Base-by-base conservation (phyloP, 768 basidiomycete species). In the Paxillus ammoniavirescens region DNA sequence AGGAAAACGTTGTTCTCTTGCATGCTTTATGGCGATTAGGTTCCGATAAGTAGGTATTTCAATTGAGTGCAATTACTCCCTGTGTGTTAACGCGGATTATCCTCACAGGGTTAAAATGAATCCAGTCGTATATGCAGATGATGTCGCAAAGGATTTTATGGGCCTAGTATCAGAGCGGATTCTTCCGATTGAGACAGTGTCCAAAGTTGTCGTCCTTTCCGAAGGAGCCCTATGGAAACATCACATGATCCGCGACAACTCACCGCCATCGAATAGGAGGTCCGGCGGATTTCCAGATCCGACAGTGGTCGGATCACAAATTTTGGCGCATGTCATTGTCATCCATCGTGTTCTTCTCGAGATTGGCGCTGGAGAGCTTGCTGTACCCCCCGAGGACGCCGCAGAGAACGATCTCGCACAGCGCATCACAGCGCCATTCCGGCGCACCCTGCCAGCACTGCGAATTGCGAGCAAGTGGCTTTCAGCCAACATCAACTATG, bases 391-490 rank as follows among this genome's bases (percentile, higher is more conserved):
- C 10, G 74, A 79, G 58, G 86, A 86, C 54, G 69, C 69, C 6
- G 72, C 74, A 26, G 79, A 82, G 56, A 70, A 77, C 36, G 84
- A 86, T 64, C 75, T 93, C 12, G 90, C 89, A 5, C 86, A 89
- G 67, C 79, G 81, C 21, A 97, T 99, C 63, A 89, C 89, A 2
- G 94, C 94, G 1, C 79, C 82, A 12, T 88, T 98, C 56, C 79
- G 96, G 45, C 81, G 97, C 28, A 87, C 89, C 5, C 75, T 98
- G 6, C 94, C 94, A 5, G 87, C 91, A 6, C 73, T 98, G 33
- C 83, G 96, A 17, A 86, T 98, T 51, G 84, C 87, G 5, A 86
- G 86, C 63, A 95, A 93, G 66, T 99, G 97, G 97, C 67, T 98
- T 12, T 75, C 80, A 30, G 83, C 83, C 4, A 92, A 98, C 65